A percentile compares a stretch with the other conserved stretches of the same genome.
phyloP scores from a whole-genome alignment of 495 filamentous ascomycete genomes.

The Rhypophila decipiens region DNA sequence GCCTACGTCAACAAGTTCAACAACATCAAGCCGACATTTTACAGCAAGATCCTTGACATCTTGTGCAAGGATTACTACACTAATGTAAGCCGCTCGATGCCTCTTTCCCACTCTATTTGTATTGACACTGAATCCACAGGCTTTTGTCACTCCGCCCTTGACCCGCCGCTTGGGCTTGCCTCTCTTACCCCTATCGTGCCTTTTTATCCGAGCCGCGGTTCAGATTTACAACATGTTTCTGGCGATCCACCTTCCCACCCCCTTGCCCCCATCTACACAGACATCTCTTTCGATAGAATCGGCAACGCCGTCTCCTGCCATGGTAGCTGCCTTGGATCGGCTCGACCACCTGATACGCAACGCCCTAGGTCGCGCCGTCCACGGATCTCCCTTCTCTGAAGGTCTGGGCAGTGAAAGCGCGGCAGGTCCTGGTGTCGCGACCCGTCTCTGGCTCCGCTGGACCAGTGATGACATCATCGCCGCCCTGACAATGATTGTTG shows the following conservation, averaged over 20 bases:
- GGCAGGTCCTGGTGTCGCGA: not conserved
- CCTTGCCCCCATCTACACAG: conserved; percentile 61
- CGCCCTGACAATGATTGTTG: conserved; percentile 63
- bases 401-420: conserved; percentile 11
- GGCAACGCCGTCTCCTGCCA: conserved; percentile 55
- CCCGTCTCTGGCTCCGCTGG: conserved; percentile 29
- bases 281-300: conserved; percentile 53
- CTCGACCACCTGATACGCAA: conserved; percentile 69
- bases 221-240: conserved; percentile 99
- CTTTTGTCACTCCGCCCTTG: conserved; percentile 77
- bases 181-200: conserved; percentile 83
- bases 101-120: not conserved
- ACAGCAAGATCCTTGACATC: conserved; percentile 82
- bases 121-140: conserved; percentile 37
- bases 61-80: conserved; percentile 97
- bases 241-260: conserved; percentile 70
- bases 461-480: conserved; percentile 64
- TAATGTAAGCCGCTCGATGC: conserved; percentile 47
- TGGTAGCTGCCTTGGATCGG: conserved; percentile 64
- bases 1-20: conserved; percentile 99
- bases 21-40: conserved; percentile 83
- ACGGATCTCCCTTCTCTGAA: conserved; percentile 38
- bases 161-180: conserved; percentile 87
- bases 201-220: conserved; percentile 89
- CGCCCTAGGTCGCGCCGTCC: conserved; percentile 62